Percentiles rank a stretch among this genome's conserved stretches.
phyloP scores from a whole-genome alignment of 2,329 filamentous ascomycete genomes.

The Fusarium sp. region DNA sequence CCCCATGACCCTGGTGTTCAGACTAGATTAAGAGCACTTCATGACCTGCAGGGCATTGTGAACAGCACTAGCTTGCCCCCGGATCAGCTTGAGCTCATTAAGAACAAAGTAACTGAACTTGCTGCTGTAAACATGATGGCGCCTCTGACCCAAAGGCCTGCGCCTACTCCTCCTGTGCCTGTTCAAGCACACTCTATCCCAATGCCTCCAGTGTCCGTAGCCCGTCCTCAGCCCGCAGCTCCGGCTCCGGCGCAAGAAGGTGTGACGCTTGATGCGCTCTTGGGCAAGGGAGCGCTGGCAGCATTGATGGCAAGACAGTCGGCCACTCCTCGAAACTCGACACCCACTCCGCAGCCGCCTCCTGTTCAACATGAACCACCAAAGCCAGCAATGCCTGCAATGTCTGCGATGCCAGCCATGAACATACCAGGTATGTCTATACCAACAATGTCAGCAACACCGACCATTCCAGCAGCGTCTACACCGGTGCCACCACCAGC shows the following conservation, averaged over 20 bases:
- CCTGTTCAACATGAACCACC: constrained; percentile 22
- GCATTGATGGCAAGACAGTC: constrained; percentile 67
- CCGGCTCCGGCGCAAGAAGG: constrained; percentile 49
- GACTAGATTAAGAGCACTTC: constrained; percentile 83
- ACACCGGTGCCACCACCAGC: constrained; percentile 49
- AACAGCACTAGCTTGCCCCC: constrained; percentile 81
- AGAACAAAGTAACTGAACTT: constrained; percentile 84
- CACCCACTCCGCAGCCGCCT: constrained; percentile 56
- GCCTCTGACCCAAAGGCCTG: constrained; percentile 56
- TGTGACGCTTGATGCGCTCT: constrained; percentile 68
- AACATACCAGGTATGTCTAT: constrained; percentile 52
- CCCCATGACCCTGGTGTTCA: constrained; percentile 81
- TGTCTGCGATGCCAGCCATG: constrained; percentile 47
- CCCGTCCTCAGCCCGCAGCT: constrained; percentile 47
- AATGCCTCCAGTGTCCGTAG: constrained; percentile 52
- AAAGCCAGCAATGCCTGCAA: constrained; percentile 18
- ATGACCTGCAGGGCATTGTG: constrained; percentile 81
- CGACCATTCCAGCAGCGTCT: constrained; percentile 6
- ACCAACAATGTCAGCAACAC: constrained; percentile 53
- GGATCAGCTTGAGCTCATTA: constrained; percentile 86
- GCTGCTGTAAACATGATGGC: constrained; percentile 70
- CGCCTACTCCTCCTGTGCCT: constrained; percentile 52
- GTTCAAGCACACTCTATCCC: constrained; percentile 50
- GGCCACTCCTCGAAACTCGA: constrained; percentile 60
- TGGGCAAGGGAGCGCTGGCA: constrained; percentile 70